These are phyloP conservation scores for Russula compacta DNA, from an alignment of 768 basidiomycete genomes.

Conservation along the genomic window DNA sequence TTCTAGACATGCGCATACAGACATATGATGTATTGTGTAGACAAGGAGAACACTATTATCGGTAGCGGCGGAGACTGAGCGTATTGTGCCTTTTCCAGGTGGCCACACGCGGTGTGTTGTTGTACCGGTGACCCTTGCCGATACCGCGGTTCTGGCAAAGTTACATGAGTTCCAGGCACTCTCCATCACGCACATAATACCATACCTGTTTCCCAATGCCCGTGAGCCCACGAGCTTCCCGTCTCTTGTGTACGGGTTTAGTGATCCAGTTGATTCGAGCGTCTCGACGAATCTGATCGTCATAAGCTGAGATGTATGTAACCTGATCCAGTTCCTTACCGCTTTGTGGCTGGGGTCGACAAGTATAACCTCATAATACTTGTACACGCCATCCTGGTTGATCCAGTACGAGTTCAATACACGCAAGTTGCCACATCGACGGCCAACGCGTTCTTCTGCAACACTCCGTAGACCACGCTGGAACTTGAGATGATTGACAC, in stretches of 20 bases:
- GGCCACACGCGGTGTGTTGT: constrained; percentile 82
- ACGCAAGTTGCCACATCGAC: constrained; percentile 90
- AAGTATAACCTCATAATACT: constrained; percentile 98
- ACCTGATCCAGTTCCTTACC: constrained; percentile 38
- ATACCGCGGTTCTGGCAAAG: constrained; percentile 78
- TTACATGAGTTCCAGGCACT: background rate
- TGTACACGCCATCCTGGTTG: constrained; percentile 98
- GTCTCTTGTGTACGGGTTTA: constrained; percentile 97
- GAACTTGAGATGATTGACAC: constrained; percentile 98
- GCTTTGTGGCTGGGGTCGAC: constrained; percentile 94
- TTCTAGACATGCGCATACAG: constrained; percentile 24
- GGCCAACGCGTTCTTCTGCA: constrained; percentile 97
- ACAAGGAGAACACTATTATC: constrained; percentile 37
- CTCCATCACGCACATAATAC: constrained; percentile 7
- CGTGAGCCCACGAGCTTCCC: constrained; percentile 96
- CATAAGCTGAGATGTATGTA: constrained; percentile 13
- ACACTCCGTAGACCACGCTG: constrained; percentile 88
- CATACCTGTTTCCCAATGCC: constrained; percentile 89
- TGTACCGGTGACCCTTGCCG: constrained; percentile 92
- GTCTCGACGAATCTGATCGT: constrained; percentile 76
- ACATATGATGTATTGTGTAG: constrained; percentile 21
- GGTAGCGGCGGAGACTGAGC: constrained; percentile 82
- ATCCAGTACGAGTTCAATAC: constrained; percentile 99
- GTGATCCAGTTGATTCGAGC: constrained; percentile 98
- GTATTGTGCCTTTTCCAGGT: constrained; percentile 99